Evolutionary conservation across 2,329 filamentous ascomycete species (phyloP).

Genomic region (Corynespora cassiicola): DNA sequence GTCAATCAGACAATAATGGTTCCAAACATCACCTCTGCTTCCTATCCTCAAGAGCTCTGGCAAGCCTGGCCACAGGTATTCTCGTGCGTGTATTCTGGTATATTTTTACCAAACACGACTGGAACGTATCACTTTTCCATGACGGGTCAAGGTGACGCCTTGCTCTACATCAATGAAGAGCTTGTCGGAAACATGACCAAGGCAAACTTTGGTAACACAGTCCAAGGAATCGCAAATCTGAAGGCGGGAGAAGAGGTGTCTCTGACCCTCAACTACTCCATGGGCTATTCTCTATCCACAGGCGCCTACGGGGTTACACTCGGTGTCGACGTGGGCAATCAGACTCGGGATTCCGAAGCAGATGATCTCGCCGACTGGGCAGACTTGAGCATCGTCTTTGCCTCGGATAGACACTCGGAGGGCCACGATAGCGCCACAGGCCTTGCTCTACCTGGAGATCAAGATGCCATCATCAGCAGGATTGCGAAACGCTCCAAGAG

Average conservation of each 20-base stretch:
- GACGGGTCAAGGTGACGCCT: conserved; percentile 1
- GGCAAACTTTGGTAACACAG: conserved; percentile 10
- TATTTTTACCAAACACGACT: no score
- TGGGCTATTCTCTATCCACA: conserved; percentile 3
- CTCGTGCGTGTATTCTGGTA: no score
- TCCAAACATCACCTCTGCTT: no score
- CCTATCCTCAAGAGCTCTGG: no score
- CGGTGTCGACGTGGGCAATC: no score
- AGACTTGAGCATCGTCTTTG: conserved; percentile 6
- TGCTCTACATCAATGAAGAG: conserved; percentile 5
- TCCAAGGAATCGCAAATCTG: conserved; percentile 4
- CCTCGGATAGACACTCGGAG: conserved; percentile 7
- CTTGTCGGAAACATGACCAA: conserved; percentile 8
- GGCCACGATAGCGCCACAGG: conserved; percentile 7
- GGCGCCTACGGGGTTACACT: neutral
- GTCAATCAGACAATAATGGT: no score
- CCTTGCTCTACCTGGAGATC: conserved; percentile 8
- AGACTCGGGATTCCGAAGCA: no score
- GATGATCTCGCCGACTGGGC: neutral
- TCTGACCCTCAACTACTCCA: conserved; percentile 4
- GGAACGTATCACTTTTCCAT: conserved; percentile 3
- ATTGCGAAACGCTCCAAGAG: conserved; percentile 8
- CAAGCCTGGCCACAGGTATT: no score
- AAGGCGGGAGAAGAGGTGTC: conserved; percentile 7
- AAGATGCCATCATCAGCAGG: conserved; percentile 4